Conservation (phyloP, 495 filamentous ascomycete species). For the Xeromyces bisporus region DNA sequence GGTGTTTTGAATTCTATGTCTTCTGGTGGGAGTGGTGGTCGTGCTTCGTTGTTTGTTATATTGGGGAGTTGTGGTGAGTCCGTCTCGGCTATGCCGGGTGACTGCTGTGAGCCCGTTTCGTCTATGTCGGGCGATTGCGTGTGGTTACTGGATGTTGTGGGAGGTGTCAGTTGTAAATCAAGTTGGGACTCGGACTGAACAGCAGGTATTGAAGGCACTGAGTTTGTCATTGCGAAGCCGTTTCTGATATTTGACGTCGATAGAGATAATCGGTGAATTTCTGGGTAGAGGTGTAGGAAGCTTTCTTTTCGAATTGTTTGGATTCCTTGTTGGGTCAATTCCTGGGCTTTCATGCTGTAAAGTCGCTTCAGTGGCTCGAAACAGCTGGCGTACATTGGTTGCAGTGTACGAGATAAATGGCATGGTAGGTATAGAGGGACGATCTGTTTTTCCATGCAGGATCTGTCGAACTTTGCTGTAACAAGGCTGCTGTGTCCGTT, state of each 20-base stretch:
- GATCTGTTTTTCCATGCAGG: slow-evolving; percentile 9
- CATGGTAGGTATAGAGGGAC: slow-evolving; percentile 11
- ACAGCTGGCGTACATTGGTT: slow-evolving; percentile 15
- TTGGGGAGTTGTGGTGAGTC: too few species aligned
- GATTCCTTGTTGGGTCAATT: background rate
- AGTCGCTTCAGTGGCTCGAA: slow-evolving; percentile 7
- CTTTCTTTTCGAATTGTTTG: background rate
- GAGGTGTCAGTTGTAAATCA: background rate
- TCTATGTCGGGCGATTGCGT: background rate
- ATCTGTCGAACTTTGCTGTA: slow-evolving; percentile 8
- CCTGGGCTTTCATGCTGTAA: slow-evolving; percentile 3
- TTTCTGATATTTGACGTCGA: background rate
- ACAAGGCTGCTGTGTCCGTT: slow-evolving; percentile 13
- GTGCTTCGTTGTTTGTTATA: too few species aligned
- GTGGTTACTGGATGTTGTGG: background rate
- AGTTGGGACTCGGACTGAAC: background rate
- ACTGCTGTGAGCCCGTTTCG: too few species aligned
- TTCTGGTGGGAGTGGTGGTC: too few species aligned
- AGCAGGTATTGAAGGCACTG: background rate
- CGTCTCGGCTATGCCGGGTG: background rate
- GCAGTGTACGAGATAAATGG: slow-evolving; percentile 11
- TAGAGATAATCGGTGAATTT: background rate
- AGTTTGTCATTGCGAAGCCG: background rate
- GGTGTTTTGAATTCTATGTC: too few species aligned
- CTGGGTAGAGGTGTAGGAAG: background rate